Base-by-base conservation (phyloP, 1,284 basidiomycete genomes). In the Ganoderma sp. region DNA sequence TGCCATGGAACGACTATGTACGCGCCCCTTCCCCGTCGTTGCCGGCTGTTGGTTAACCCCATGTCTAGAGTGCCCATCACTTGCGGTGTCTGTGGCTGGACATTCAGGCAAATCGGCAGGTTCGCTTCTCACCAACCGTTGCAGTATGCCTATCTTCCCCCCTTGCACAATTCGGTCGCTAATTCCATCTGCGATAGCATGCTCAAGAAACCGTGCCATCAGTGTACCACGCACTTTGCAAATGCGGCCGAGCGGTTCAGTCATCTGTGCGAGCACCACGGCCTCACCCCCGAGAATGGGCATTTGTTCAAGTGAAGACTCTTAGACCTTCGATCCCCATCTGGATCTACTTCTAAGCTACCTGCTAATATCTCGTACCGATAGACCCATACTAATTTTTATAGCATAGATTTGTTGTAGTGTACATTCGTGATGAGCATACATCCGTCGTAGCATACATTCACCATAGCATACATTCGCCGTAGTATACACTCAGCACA, bases 31-130 rank as follows among this genome's bases (percentile, higher is more conserved):
- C 19, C 52, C 14, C 19, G 15, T 15, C 15, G 19, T 34, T 15
- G 3, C 28, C 52, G 52, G 32, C 28, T 7, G 32, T 56, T 17
- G 28, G 48, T 52, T 52, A 56, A 56, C 10, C 32, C 7, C 17
- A 17, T 39, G 1, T 54, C 28, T 14, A 42, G 62, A 54, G 10
- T 25, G 50, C 56, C 32, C 6, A 41, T 67, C 25, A 41, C 12
- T 7, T 71, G 69, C 39, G n/a, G 32, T 17, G 9, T 54, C 1
- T 71, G 70, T 28, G 65, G 63, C 17, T 71, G 70, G 70, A 4
- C 2, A 6, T 71, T 71, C 52, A 60, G 37, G 32, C 19, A 52
- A 14, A 28, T 71, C 17, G 56, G 39, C 10, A 59, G 60, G 10
- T 70, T 52, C 37, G 28, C 65, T 12, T 25, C 32, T 10, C 69